phyloP scores from a whole-genome alignment of 1,284 basidiomycete genomes.

The Irpex lacteus region DNA sequence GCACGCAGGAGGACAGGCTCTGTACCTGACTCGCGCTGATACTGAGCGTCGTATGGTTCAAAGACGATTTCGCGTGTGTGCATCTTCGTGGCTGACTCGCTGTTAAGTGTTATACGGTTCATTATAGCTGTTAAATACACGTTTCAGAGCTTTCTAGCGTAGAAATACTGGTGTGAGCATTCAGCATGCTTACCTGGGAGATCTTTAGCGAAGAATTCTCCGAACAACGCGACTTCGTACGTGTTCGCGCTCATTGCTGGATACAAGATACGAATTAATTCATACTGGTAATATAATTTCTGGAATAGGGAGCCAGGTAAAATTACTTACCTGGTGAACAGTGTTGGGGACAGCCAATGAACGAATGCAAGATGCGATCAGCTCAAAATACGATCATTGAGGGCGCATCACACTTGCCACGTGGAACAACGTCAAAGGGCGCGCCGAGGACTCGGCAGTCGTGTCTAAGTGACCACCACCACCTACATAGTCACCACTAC shows the following conservation, averaged over 20 bases:
- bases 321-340: neutral
- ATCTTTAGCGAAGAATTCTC: slow-evolving; percentile 57
- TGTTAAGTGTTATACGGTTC: slow-evolving; percentile 73
- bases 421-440: neutral
- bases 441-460: neutral
- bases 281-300: too few relatives aligned
- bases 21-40: slow-evolving; percentile 51
- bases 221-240: slow-evolving; percentile 77
- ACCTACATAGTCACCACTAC: too few relatives aligned
- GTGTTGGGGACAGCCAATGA: neutral
- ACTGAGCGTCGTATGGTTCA: slow-evolving; percentile 65
- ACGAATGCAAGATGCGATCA: neutral
- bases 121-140: slow-evolving; percentile 52
- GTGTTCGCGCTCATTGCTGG: slow-evolving; percentile 33
- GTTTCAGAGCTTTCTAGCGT: neutral
- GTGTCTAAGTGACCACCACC: neutral
- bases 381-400: neutral
- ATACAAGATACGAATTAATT: neutral
- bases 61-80: slow-evolving; percentile 72
- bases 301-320: too few relatives aligned
- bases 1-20: slow-evolving; percentile 72
- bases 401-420: neutral
- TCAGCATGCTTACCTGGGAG: slow-evolving; percentile 22
- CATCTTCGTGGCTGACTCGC: slow-evolving; percentile 68
- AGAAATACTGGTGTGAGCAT: neutral